Evolutionary conservation across 371 early-diverging fungal species (phyloP).

Genomic region (Scutellospora calospora): DNA sequence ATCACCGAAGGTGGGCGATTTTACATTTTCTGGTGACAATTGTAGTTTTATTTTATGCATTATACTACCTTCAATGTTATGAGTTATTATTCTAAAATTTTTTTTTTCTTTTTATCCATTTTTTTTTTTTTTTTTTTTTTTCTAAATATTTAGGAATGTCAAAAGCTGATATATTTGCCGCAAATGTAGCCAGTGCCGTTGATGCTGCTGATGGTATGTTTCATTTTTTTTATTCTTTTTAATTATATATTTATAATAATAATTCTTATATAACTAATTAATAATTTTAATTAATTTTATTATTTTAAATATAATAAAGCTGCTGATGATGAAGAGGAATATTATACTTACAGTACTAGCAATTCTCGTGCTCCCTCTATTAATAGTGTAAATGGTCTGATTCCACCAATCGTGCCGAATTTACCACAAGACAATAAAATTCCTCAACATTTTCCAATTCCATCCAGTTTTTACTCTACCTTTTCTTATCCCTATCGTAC

Average conservation of each 20-base stretch:
- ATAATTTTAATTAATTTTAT: too few relatives aligned
- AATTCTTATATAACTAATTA: too few relatives aligned
- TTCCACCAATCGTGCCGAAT: slow-evolving; percentile 7
- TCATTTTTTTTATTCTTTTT: background rate
- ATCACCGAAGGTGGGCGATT: slow-evolving; percentile 34
- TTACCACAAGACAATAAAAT: slow-evolving; percentile 7
- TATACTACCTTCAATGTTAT: background rate
- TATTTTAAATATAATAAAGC: background rate
- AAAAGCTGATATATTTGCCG: slow-evolving; percentile 40
- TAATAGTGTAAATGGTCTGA: background rate
- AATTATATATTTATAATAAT: background rate
- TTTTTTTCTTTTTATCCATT: too few relatives aligned
- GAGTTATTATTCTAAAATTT: too few relatives aligned
- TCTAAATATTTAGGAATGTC: slow-evolving; percentile 25
- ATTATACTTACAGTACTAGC: slow-evolving; percentile 16
- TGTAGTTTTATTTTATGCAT: background rate
- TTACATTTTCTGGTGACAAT: background rate
- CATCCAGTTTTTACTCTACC: slow-evolving; percentile 9
- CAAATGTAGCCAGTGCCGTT: slow-evolving; percentile 38
- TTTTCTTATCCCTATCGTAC: background rate
- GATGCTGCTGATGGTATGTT: slow-evolving; percentile 38
- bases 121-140: background rate
- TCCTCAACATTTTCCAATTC: background rate
- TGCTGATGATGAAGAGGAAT: slow-evolving; percentile 36
- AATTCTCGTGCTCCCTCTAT: slow-evolving; percentile 25